Evolutionary conservation across 2,329 filamentous ascomycete genomes (phyloP).

Genomic region (Fusarium xylarioides): DNA sequence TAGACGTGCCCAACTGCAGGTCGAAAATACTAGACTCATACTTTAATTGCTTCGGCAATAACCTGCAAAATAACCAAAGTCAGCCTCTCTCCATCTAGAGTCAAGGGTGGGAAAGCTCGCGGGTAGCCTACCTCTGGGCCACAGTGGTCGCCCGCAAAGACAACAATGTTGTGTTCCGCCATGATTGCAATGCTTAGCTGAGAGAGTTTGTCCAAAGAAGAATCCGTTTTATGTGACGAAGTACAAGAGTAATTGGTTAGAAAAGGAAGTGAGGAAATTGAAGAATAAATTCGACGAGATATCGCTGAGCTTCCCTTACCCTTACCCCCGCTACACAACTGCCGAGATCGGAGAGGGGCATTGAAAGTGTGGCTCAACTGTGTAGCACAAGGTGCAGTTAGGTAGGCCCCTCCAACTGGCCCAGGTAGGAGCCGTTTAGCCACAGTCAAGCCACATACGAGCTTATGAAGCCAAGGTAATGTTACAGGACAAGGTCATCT

Average conservation of each 20-base stretch:
- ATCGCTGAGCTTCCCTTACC: neutral
- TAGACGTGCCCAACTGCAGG: neutral
- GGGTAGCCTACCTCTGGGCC: constrained; percentile 76
- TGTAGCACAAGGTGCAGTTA: neutral
- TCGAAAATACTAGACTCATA: constrained; percentile 49
- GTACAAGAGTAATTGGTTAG: neutral
- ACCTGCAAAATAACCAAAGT: constrained; percentile 59
- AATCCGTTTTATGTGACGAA: neutral
- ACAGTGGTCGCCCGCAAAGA: constrained; percentile 85
- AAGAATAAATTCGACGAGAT: neutral
- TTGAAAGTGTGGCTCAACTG: neutral
- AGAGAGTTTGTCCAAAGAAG: neutral
- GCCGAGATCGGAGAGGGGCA: neutral
- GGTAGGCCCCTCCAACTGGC: constrained; percentile 5
- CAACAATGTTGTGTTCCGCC: constrained; percentile 80
- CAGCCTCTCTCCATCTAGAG: constrained; percentile 8
- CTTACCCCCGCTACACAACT: neutral
- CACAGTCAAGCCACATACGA: constrained; percentile 33
- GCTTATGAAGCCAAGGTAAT: constrained; percentile 14
- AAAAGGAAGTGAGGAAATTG: neutral
- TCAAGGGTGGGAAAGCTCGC: neutral
- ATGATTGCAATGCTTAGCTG: constrained; percentile 53
- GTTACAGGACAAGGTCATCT: constrained; percentile 18
- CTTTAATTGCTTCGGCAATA: constrained; percentile 86
- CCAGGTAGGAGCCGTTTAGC: constrained; percentile 9